Percentiles rank a stretch among this genome's conserved stretches.
These are phyloP conservation scores for Pneumocystis jirovecii DNA, from an alignment of 1,139 yeast genomes.

Conservation along the genomic window DNA sequence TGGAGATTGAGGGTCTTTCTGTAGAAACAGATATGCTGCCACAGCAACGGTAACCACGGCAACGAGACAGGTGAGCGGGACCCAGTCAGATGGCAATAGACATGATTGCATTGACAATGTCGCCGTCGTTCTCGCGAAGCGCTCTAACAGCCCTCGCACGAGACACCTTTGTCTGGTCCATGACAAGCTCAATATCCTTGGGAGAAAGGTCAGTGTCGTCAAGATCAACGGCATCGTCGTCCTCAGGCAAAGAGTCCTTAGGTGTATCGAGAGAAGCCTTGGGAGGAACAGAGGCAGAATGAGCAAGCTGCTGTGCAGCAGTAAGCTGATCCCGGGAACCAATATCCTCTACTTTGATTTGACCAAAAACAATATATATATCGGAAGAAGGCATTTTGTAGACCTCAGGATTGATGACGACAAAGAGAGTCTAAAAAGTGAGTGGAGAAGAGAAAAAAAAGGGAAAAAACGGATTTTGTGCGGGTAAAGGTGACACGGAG, in stretches of 20 bases:
- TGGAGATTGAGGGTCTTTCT: too few species aligned
- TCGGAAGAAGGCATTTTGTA: constrained; percentile 82
- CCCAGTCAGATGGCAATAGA: not conserved
- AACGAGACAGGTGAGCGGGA: too few species aligned
- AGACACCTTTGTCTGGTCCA: constrained; percentile 63
- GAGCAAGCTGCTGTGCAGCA: constrained; percentile 19
- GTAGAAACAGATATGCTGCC: too few species aligned
- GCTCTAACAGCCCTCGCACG: constrained; percentile 86
- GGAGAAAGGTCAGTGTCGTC: constrained; percentile 22
- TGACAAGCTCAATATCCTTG: constrained; percentile 18
- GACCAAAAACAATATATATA: constrained; percentile 93
- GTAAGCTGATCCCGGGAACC: constrained; percentile 43
- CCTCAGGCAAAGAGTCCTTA: constrained; percentile 13
- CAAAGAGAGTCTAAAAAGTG: constrained; percentile 38
- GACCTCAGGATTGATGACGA: constrained; percentile 90
- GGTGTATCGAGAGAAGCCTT: constrained; percentile 20
- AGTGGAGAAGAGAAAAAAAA: not conserved
- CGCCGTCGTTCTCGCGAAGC: constrained; percentile 75
- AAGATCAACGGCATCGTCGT: constrained; percentile 16
- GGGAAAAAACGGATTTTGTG: constrained; percentile 53
- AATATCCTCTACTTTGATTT: constrained; percentile 88
- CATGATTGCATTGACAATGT: constrained; percentile 46
- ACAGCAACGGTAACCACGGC: too few species aligned
- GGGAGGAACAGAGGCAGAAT: constrained; percentile 25
- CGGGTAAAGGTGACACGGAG: constrained; percentile 93